Conservation (phyloP, 495 filamentous ascomycete species). For the Friedmanniomyces simplex region DNA sequence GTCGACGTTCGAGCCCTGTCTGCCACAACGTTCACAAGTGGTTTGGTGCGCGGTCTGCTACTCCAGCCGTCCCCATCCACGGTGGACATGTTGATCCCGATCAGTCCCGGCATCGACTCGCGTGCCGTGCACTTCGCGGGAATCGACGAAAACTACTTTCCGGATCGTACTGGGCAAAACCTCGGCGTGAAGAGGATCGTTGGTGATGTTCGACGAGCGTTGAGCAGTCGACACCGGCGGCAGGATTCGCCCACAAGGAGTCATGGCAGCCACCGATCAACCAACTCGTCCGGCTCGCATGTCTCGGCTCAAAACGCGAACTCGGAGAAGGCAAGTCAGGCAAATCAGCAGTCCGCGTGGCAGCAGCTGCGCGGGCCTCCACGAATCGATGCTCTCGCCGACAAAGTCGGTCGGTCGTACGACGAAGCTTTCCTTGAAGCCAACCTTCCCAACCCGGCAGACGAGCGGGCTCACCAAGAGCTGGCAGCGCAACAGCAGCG, state of each 20-base stretch:
- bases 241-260: conserved; percentile 5
- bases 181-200: conserved; percentile 75
- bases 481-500: background rate
- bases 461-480: background rate
- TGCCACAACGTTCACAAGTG: conserved; percentile 61
- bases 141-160: conserved; percentile 7
- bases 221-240: conserved; percentile 50
- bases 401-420: conserved; percentile 6
- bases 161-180: conserved; percentile 27
- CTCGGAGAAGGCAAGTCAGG: background rate
- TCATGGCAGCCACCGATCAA: conserved; percentile 18
- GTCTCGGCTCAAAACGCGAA: conserved; percentile 1
- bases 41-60: conserved; percentile 63
- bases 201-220: conserved; percentile 76
- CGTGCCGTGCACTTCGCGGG: background rate
- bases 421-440: conserved; percentile 11
- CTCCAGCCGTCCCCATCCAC: conserved; percentile 56
- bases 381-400: conserved; percentile 11
- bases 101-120: conserved; percentile 36
- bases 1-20: conserved; percentile 12
- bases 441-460: background rate
- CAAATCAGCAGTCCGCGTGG: conserved; percentile 5
- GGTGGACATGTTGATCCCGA: conserved; percentile 62
- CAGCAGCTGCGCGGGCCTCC: conserved; percentile 14
- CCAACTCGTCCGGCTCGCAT: conserved; percentile 13